Evolutionary conservation across 2,329 filamentous ascomycete species (phyloP), one percentile per base, ranked within the genome.

Genomic region (Arthrobotrys conoides): DNA sequence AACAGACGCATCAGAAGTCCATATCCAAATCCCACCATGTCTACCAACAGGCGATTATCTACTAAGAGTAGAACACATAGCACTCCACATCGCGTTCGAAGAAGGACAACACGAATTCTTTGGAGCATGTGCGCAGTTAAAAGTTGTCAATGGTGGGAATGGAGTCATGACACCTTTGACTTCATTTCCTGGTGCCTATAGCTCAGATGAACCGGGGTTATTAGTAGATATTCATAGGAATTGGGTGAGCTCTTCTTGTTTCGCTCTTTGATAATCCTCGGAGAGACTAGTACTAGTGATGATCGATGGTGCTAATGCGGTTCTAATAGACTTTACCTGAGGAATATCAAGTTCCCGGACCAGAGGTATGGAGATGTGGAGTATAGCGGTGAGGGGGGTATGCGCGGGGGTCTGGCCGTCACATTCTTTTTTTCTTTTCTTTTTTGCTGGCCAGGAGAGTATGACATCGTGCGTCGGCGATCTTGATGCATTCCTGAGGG

Each of bases 61-160:
- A 3, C 81, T 87, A 22, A 83, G 86, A 9, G 82, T 85, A 55
- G 86, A 87, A 82, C 86, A 87, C 79, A 85, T 87, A 63, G 86
- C 83, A 6, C 84, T 87, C 30, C 86, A 87, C 82, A 85, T 85
- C 80, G 85, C 84, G 1, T 80, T 81, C 72, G 12, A 69, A 63
- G 48, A 82, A 81, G 12, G 84, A 83, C 10, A 84, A 83, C 4
- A 69, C 22, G 84, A 87, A 82, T 85, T 87, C 80, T 87, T 87
- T 80, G 84, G 86, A 51, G 83, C 83, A 1, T 87, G 86, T 81
- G 85, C 85, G 0, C 86, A 87, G 83, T 80, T 87, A 68, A 84
- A 84, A 71, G 84, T 87, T 57, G 83, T 83, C 3, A 84, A 84
- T 8, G 83, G 83, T n/a, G 84, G 85, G 1, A 83, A 73, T 44